Percentiles rank a stretch among this genome's conserved stretches.
phyloP scores from a whole-genome alignment of 176 grass and related monocot genomes.

The Puya raimondii region DNA sequence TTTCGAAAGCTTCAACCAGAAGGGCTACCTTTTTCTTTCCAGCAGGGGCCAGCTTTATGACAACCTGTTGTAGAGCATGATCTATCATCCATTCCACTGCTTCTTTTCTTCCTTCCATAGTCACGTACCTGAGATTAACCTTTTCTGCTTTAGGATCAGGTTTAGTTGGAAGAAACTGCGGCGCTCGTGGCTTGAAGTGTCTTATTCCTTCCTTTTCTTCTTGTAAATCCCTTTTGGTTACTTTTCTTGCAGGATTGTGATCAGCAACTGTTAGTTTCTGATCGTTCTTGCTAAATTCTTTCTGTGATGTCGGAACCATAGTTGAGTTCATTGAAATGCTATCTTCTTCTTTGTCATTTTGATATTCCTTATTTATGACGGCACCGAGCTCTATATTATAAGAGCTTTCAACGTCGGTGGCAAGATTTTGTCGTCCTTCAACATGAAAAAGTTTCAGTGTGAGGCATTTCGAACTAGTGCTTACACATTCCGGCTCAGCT shows the following conservation, averaged over 20 bases:
- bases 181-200: constrained; percentile 15
- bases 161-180: constrained; percentile 9
- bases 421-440: too few species aligned
- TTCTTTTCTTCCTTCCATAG: constrained; percentile 14
- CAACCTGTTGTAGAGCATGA: constrained; percentile 11
- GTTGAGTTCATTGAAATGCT: too few species aligned
- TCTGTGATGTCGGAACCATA: too few species aligned
- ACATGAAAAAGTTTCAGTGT: too few species aligned
- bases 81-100: constrained; percentile 22
- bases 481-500: too few species aligned
- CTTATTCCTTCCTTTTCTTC: constrained; percentile 6
- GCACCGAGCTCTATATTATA: too few species aligned
- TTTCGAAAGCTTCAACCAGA: constrained; percentile 19
- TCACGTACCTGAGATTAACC: constrained; percentile 19
- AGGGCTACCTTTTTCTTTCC: constrained; percentile 22
- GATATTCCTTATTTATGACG: too few species aligned
- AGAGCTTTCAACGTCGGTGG: too few species aligned
- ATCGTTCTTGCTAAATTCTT: background rate
- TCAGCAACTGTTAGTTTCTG: background rate
- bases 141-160: constrained; percentile 13
- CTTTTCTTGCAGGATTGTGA: background rate
- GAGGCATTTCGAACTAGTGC: too few species aligned
- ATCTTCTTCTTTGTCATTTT: too few species aligned
- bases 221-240: background rate
- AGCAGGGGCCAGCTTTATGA: constrained; percentile 14